Base-by-base conservation (phyloP, 1,284 basidiomycete species). In the Heliocybe sulcata region DNA sequence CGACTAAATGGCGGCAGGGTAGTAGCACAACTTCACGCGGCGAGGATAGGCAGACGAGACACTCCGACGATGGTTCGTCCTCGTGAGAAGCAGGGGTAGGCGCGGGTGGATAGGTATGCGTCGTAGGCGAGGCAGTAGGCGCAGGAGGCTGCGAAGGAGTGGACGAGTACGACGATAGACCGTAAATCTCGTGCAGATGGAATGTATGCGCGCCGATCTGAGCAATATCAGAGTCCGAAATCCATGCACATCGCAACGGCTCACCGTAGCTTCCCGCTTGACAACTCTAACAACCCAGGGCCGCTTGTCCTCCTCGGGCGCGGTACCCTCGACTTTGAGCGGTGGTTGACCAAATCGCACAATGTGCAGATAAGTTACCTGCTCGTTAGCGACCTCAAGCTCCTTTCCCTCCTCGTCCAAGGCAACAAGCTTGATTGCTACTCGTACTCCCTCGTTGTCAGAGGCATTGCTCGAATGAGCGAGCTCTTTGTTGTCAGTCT, bases 181-280 rank as follows among this genome's bases (percentile, higher is more conserved):
- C 93, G 61, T 90, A 95, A 50, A 95, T 95, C 65, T 95, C 92
- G 67, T 94, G 92, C 25, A 95, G 76, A 52, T 94, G 87, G 82
- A 95, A 95, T 0, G 89, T 90, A 66, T 94, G 92, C 3, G 85
- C 78, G 6, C 92, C 92, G 63, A 95, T 95, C 82, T 87, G 59
- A 16, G 47, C 19, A 20, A 6, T 20, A 42, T 42, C n/a, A 42
- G 38, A n/a, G 25, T 51, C 25, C 16, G 64, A 51, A 49, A 23
- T 57, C 23, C 19, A 22, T 3, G 29, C 33, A 52, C 12, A 47
- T 51, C 27, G 12, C 47, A 52, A 53, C 4, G 12, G 64, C 79
- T 59, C 54, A 84, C 84, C 53, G 85, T 85, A 31, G 92, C 92
- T 68, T 95, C 92, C 50, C 92, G 82, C 64, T 92, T 89, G 54